Percentiles rank a stretch among this genome's conserved stretches.
phyloP scores from a whole-genome alignment of 768 basidiomycete genomes.

The Kwoniella dejecticola region DNA sequence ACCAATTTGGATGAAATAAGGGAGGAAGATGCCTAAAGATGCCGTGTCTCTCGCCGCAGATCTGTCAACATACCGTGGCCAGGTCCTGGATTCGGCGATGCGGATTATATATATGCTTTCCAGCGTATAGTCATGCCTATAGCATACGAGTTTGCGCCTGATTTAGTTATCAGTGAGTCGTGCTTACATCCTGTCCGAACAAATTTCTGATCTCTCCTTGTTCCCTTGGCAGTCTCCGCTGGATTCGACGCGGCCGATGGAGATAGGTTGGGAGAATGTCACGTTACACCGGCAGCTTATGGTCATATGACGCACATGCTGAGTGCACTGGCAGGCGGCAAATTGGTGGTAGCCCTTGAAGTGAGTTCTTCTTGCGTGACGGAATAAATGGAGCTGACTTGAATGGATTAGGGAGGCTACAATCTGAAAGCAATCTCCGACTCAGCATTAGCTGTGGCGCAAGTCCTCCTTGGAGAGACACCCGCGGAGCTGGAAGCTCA shows the following conservation, averaged over 20 bases:
- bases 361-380: conserved; percentile 58
- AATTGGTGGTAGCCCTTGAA: conserved; percentile 89
- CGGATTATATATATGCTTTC: conserved; percentile 95
- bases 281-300: conserved; percentile 87
- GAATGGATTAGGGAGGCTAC: conserved; percentile 79
- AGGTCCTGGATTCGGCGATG: conserved; percentile 80
- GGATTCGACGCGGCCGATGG: conserved; percentile 96
- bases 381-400: conserved; percentile 12
- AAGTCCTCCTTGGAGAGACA: conserved; percentile 83
- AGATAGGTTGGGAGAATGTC: conserved; percentile 86
- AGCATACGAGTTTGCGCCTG: conserved; percentile 92
- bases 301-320: conserved; percentile 99
- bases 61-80: conserved; percentile 99
- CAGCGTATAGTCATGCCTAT: conserved; percentile 96
- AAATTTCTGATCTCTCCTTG: neutral
- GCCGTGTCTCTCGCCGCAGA: conserved; percentile 1
- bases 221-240: conserved; percentile 74
- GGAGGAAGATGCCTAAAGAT: too few relatives aligned
- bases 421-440: conserved; percentile 83
- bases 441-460: conserved; percentile 83
- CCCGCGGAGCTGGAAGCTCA: conserved; percentile 74
- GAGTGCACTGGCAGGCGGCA: conserved; percentile 79
- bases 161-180: conserved; percentile 87
- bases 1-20: too few relatives aligned
- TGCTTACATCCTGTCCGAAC: too few relatives aligned